phyloP scores from a whole-genome alignment of 805 yeast species.

The Schizosaccharomyces osmophilus region DNA sequence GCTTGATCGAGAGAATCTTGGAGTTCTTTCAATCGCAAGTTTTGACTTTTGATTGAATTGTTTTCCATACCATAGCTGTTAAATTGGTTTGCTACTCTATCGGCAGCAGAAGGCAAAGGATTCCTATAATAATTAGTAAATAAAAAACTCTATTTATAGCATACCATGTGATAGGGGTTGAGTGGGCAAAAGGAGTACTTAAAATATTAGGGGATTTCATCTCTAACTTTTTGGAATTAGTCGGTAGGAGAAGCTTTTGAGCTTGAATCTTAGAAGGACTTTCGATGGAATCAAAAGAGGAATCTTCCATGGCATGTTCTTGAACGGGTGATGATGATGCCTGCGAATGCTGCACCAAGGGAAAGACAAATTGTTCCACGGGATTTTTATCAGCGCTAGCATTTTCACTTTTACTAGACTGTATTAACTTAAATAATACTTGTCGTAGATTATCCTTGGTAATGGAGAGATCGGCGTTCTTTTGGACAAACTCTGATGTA shows the following conservation, averaged over 20 bases:
- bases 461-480: not conserved
- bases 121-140: not conserved
- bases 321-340: no score
- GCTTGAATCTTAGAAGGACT: not conserved
- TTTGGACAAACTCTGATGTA: not conserved
- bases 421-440: not conserved
- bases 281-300: not conserved
- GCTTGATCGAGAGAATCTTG: not conserved
- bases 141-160: not conserved
- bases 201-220: not conserved
- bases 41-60: not conserved
- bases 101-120: no score
- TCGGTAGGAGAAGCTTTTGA: not conserved
- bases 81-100: no score
- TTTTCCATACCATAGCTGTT: no score
- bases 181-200: not conserved
- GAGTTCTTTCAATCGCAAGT: not conserved
- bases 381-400: no score
- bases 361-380: no score
- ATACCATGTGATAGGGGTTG: not conserved
- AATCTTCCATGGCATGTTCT: no score
- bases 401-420: no score
- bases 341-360: no score
- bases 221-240: not conserved
- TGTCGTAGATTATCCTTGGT: not conserved